Base-by-base conservation (phyloP, 2,329 filamentous ascomycete species). In the Colletotrichum zoysiae region DNA sequence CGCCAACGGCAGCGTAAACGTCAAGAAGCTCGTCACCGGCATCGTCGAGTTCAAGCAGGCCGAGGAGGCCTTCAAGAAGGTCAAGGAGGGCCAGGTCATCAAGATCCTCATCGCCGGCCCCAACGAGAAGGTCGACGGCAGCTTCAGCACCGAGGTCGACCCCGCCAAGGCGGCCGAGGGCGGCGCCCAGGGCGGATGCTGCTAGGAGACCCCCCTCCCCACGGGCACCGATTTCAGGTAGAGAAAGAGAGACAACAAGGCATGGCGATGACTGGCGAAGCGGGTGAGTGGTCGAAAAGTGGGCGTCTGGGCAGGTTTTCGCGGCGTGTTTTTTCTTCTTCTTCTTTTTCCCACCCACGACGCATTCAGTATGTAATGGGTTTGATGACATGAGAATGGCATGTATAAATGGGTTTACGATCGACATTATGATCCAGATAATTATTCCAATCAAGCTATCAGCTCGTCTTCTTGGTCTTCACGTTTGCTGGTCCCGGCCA, bases 21-120 rank as follows among this genome's bases (percentile, higher is more conserved):
- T 95, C 71, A 97, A 97, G 89, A 89, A 89, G 81, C 86, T 98
- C 73, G 91, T 98, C 74, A 94, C 92, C 18, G 88, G 88, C 40
- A 90, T 90, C 38, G 94, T 98, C 63, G 86, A 88, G 60, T 98
- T 98, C 78, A 85, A 89, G 75, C 87, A 96, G 74, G 95, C 95
- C 0, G 94, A 97, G 84, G 86, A 92, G 78, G 95, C 95, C 0
- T 98, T 98, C 79, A 87, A 91, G 78, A 92, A 95, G 82, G 94
- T 97, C 51, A 95, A 94, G 86, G 88, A 89, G 76, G 95, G 95
- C 2, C 91, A 96, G 84, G 90, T 89, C 26, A 92, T 92, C 78
- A 93, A 93, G 85, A 86, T 91, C 30, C 76, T 93, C 76, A 92
- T 92, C 77, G 88, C 86, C 4, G 90, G 90, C 0, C 90, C 90